Conservation (phyloP, 805 yeast genomes). For the Barnettozyma wickerhamii region DNA sequence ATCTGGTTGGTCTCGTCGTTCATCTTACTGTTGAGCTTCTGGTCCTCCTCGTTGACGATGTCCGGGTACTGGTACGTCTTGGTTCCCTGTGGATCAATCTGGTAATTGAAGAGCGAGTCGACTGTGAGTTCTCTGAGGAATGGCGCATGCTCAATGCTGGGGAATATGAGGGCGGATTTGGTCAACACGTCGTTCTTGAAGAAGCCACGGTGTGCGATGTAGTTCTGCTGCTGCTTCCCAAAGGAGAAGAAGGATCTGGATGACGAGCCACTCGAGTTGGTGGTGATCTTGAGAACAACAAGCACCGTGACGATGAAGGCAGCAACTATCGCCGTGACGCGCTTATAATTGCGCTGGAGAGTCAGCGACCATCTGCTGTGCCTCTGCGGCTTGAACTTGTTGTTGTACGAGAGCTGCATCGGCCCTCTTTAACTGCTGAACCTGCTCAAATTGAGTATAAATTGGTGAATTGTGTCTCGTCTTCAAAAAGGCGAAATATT, state of each 20-base stretch:
- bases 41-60: conserved; percentile 34
- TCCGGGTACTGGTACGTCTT: conserved; percentile 29
- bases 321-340: conserved; percentile 9
- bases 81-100: conserved; percentile 43
- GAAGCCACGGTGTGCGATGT: conserved; percentile 38
- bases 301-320: neutral
- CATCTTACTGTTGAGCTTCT: conserved; percentile 35
- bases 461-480: neutral
- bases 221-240: conserved; percentile 7
- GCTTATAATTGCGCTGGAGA: conserved; percentile 13
- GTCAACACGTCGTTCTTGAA: conserved; percentile 44
- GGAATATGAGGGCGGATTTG: conserved; percentile 54
- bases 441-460: too few species aligned
- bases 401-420: conserved; percentile 26
- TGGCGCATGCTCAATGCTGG: conserved; percentile 71
- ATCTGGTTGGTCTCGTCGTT: conserved; percentile 31
- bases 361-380: conserved; percentile 4
- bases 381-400: conserved; percentile 25
- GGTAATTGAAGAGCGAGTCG: conserved; percentile 44
- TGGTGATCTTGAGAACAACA: neutral
- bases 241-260: conserved; percentile 2
- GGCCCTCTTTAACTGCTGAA: neutral
- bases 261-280: neutral
- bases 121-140: conserved; percentile 53
- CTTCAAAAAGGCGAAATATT: neutral